These are phyloP conservation scores for Mycena floridula DNA, from an alignment of 768 basidiomycete genomes.

Conservation along the genomic window DNA sequence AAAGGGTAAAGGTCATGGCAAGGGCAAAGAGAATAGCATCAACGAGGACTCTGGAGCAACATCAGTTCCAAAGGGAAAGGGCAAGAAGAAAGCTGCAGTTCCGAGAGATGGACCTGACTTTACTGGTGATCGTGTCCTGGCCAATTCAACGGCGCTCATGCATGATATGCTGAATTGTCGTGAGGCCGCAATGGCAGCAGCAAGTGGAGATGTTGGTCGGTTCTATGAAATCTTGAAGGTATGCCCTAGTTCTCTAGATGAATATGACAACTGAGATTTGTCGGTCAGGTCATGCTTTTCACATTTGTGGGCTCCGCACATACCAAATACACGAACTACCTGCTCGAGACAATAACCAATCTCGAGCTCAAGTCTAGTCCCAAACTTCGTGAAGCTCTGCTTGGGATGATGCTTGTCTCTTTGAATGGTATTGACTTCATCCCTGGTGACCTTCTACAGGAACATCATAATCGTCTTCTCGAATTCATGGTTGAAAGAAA, in stretches of 20 bases:
- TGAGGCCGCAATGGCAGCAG: conserved; percentile 5
- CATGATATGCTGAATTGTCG: conserved; percentile 4
- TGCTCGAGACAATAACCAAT: conserved; percentile 11
- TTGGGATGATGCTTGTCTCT: conserved; percentile 8
- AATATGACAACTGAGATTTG: not conserved
- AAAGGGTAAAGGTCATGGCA: not conserved
- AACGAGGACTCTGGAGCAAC: not conserved
- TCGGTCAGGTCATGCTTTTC: conserved; percentile 11
- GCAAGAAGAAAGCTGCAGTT: not conserved
- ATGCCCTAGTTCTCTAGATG: not conserved
- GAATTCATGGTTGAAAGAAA: no score
- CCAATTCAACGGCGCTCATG: conserved; percentile 3
- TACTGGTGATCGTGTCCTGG: conserved; percentile 6
- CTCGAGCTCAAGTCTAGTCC: conserved; percentile 13
- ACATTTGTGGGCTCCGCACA: conserved; percentile 14
- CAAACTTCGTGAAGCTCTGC: conserved; percentile 5
- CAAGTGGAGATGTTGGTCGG: conserved; percentile 7
- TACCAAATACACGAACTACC: conserved; percentile 11
- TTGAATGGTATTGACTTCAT: no score
- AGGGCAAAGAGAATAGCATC: not conserved
- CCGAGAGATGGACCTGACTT: not conserved
- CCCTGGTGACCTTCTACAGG: no score
- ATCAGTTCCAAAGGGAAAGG: not conserved
- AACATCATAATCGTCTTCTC: no score
- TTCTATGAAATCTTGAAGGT: conserved; percentile 1